Base-by-base conservation (phyloP, 2,329 filamentous ascomycete genomes). In the Alternaria alternata region DNA sequence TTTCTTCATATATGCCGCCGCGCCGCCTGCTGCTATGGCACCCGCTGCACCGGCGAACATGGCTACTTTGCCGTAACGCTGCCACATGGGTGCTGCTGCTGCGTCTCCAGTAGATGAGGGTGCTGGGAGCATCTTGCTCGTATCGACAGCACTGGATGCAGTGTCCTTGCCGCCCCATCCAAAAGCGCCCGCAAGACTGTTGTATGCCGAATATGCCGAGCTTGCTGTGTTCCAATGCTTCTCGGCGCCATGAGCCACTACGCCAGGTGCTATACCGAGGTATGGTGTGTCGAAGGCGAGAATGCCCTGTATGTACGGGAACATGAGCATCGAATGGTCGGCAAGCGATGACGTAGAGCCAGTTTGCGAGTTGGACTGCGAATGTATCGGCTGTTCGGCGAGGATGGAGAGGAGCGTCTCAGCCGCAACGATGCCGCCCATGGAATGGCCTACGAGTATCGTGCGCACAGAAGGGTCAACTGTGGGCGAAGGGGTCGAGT, bases 241-340 rank as follows among this genome's bases (percentile, higher is more conserved):
- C 82, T 98, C 93, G 6, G 94, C 94, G 61, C 90, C 89, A 76
- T 94, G 91, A 4, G 92, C 91, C n/a, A 95, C 89, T 2, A 95
- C 91, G 26, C 91, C 90, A 0, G 92, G 91, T 22, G 89, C 87
- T 65, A 94, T 93, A 58, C 91, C 91, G 1, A 95, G 85, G 76
- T 91, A 99, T 1, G 95, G 95, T 1, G 95, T 99, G 80, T 98
- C 94, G 76, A 97, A 97, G 51, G 94, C 92, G 48, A 98, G 86
- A 26, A 98, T 87, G 67, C 91, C 94, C 79, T 94, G 91, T 66
- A 98, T 88, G 78, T 93, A 94, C 1, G 94, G 94, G 76, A 98
- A 98, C 90, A 97, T 94, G 76, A 96, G 88, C 32, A 81, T 79
- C 71, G 86, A 89, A 61, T 87, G 81, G 9, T 76, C 71, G 1